Percentiles rank a stretch among this genome's conserved stretches.
Conservation (phyloP, 768 basidiomycete species). For the Amylocystis lapponica region DNA sequence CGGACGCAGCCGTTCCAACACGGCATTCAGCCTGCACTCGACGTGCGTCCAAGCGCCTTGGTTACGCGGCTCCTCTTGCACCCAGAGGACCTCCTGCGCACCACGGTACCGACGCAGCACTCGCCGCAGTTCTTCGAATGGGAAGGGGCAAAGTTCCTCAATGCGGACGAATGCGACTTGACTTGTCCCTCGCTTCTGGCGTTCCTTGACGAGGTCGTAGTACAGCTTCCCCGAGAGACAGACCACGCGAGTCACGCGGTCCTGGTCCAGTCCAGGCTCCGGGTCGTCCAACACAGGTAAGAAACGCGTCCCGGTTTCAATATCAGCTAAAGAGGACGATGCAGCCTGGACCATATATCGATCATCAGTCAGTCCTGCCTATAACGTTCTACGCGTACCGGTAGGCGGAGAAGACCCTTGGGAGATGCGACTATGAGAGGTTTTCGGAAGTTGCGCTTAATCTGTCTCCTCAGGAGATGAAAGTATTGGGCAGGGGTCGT, state of each 20-base stretch:
- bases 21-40: slow-evolving; percentile 42
- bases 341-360: slow-evolving; percentile 49
- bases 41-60: slow-evolving; percentile 80
- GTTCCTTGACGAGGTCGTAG: slow-evolving; percentile 77
- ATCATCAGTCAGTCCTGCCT: background rate
- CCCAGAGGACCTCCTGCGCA: slow-evolving; percentile 48
- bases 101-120: slow-evolving; percentile 41
- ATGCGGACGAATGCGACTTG: slow-evolving; percentile 66
- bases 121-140: slow-evolving; percentile 48
- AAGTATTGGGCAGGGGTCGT: slow-evolving; percentile 92
- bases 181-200: slow-evolving; percentile 41
- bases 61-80: slow-evolving; percentile 87
- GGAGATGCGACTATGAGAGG: slow-evolving; percentile 82
- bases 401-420: slow-evolving; percentile 73
- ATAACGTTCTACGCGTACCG: slow-evolving; percentile 36
- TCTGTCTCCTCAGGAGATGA: slow-evolving; percentile 85
- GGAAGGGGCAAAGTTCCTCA: slow-evolving; percentile 88
- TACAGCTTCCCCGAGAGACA: slow-evolving; percentile 81
- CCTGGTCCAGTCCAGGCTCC: slow-evolving; percentile 27
- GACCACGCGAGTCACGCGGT: slow-evolving; percentile 56
- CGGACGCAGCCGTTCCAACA: slow-evolving; percentile 37
- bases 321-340: slow-evolving; percentile 57
- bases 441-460: slow-evolving; percentile 80
- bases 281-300: slow-evolving; percentile 59
- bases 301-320: slow-evolving; percentile 57